Evolutionary conservation across 306 rosid species (phyloP).

Genomic region (Myrica gale): DNA sequence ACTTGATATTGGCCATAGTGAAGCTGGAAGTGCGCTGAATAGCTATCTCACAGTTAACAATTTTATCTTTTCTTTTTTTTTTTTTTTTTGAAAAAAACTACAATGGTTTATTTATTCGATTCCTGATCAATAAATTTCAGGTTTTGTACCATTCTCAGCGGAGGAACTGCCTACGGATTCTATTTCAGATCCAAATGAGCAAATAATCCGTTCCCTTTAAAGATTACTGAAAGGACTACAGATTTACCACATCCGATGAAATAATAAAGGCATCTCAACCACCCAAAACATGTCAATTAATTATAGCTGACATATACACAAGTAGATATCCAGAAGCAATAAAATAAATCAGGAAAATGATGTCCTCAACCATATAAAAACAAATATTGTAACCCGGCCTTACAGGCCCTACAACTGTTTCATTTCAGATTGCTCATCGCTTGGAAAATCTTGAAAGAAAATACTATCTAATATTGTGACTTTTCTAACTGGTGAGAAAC

Average conservation of each 20-base stretch:
- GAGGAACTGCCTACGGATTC: too few relatives aligned
- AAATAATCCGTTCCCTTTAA: not conserved
- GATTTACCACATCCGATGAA: not conserved
- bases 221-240: not conserved
- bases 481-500: not conserved
- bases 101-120: too few relatives aligned
- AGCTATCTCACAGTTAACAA: not conserved
- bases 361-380: constrained; percentile 16
- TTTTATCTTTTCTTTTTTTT: not conserved
- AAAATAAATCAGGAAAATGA: not conserved
- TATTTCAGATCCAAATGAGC: too few relatives aligned
- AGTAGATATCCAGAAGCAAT: not conserved
- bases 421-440: constrained; percentile 20
- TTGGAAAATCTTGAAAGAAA: constrained; percentile 18
- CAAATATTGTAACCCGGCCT: constrained; percentile 13
- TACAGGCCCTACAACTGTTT: constrained; percentile 28
- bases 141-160: too few relatives aligned
- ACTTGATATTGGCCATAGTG: not conserved
- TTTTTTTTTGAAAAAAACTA: too few relatives aligned
- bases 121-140: too few relatives aligned
- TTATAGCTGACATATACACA: not conserved
- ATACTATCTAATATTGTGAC: not conserved
- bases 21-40: not conserved
- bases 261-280: not conserved
- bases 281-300: not conserved